These are phyloP conservation scores for Stropharia rugosoannulata DNA, from an alignment of 768 basidiomycete species.

Conservation along the genomic window DNA sequence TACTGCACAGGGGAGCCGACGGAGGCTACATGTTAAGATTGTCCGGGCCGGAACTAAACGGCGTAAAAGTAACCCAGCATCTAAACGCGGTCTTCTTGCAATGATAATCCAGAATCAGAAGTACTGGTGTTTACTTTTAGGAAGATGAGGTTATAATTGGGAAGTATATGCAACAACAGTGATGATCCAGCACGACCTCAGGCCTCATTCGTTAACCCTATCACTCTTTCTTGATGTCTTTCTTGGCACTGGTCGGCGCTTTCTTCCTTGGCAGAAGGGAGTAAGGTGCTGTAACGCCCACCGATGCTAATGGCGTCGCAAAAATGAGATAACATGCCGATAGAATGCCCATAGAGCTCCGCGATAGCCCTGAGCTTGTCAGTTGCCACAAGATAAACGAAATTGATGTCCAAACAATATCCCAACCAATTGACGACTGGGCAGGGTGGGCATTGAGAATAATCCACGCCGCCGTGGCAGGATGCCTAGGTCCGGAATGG, in stretches of 20 bases:
- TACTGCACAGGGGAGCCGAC: too few relatives aligned
- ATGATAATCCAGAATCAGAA: too few relatives aligned
- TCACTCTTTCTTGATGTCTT: slow-evolving; percentile 1
- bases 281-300: slow-evolving; percentile 26
- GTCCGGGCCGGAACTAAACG: too few relatives aligned
- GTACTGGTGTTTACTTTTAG: not conserved
- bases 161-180: not conserved
- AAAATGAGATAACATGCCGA: slow-evolving; percentile 21
- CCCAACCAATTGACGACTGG: slow-evolving; percentile 64
- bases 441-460: slow-evolving; percentile 54
- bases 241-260: not conserved
- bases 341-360: slow-evolving; percentile 7
- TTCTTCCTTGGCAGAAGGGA: slow-evolving; percentile 10
- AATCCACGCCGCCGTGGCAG: slow-evolving; percentile 30
- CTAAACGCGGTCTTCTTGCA: too few relatives aligned
- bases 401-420: slow-evolving; percentile 55
- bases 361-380: not conserved
- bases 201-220: not conserved
- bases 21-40: too few relatives aligned
- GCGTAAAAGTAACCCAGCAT: too few relatives aligned
- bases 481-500: slow-evolving; percentile 12
- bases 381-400: slow-evolving; percentile 40
- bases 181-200: not conserved
- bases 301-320: slow-evolving; percentile 23
- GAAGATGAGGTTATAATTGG: not conserved